Base-by-base conservation (phyloP, 805 yeast species). In the Yamadazyma ubonensis region DNA sequence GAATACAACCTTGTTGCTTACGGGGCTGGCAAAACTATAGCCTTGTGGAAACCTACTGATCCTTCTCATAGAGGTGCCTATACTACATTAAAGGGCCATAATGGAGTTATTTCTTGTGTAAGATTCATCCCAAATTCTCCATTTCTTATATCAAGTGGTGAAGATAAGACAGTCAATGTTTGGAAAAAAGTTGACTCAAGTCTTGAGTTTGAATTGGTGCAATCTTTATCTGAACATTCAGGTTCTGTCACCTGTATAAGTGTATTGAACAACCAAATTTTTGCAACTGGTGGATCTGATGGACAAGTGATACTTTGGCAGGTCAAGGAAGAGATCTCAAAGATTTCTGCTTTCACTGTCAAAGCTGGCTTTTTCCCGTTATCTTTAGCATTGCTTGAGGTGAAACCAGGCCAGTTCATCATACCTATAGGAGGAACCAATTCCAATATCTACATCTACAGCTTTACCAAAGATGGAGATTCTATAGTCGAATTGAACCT, bases 401-500 rank as follows among this genome's bases (percentile, higher is more conserved):
- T 71, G 33, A 46, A 49, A 9, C 30, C 51, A 3, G 58, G 57
- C 19, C 61, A 67, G 33, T 75, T 65, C 48, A 48, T 83, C 5
- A 50, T 85, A 17, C 83, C 87, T 1, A 56, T 82, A n/a, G 95
- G 93, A 15, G 95, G 95, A 12, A 81, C 95, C 0, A 72, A 71
- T 11, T 57, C 73, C 7, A 54, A 58, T 22, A 53, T 90, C 4
- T 78, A 71, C 43, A 69, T 86, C 4, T 79, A 77, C 50, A 59
- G 81, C 0, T 74, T 80, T 44, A 52, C 48, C 8, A 35, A 3
- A 5, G 7, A 12, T 4, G 16, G 23, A 4, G 10, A n/a, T 5
- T 22, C 6, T 11, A 5, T 27, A 2, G 21, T 3, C 4, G 29
- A 37, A 6, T 11, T 25, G 7, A 6, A 14, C 5, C 66, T 64